Evolutionary conservation across 495 filamentous ascomycete species (phyloP).

Genomic region (Echria macrotheca): DNA sequence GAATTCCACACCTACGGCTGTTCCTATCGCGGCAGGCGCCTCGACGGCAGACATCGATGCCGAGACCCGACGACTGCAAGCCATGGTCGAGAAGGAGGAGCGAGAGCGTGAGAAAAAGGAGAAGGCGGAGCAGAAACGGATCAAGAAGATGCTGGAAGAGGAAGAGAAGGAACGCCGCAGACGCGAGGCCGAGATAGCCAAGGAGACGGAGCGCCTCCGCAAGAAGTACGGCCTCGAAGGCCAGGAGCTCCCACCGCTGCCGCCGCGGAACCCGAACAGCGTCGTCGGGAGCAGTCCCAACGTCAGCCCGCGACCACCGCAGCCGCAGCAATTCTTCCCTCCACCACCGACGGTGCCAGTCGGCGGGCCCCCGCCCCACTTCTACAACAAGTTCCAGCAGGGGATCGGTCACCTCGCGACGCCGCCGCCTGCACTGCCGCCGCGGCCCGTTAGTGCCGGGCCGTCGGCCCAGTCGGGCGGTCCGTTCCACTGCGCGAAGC

Average conservation of each 20-base stretch:
- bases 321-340: conserved; percentile 16
- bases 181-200: conserved; percentile 67
- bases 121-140: conserved; percentile 59
- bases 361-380: conserved; percentile 1
- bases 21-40: conserved; percentile 33
- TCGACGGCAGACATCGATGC: conserved; percentile 56
- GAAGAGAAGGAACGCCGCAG: conserved; percentile 65
- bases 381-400: conserved; percentile 16
- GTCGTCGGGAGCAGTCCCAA: conserved; percentile 1
- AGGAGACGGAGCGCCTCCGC: conserved; percentile 78
- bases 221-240: conserved; percentile 61
- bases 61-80: conserved; percentile 57
- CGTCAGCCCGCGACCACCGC: background rate
- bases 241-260: conserved; percentile 30
- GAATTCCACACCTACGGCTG: background rate
- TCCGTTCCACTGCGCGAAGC: conserved; percentile 20
- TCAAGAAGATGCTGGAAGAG: conserved; percentile 70
- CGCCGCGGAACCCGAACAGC: background rate
- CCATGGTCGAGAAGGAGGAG: conserved; percentile 46
- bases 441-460: conserved; percentile 38
- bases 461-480: conserved; percentile 19
- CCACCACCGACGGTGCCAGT: background rate
- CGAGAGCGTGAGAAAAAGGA: conserved; percentile 51
- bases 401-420: background rate
- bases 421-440: conserved; percentile 27